Percentiles rank a stretch among this genome's conserved stretches.
Evolutionary conservation across 2,329 filamentous ascomycete species (phyloP).

Genomic region (Orbilia ellipsospora): DNA sequence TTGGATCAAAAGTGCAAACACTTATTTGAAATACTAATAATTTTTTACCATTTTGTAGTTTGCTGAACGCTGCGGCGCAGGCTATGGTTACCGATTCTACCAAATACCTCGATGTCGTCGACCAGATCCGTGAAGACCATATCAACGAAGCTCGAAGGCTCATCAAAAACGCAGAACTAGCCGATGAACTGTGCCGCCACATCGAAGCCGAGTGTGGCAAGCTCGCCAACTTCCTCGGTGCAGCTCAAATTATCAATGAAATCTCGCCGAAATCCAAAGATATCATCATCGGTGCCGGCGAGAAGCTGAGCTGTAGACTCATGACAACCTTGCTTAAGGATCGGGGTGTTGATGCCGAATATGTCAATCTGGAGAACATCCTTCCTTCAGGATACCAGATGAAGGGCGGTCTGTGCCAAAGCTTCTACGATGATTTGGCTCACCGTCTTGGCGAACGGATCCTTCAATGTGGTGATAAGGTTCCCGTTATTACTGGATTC

Average conservation of each 20-base stretch:
- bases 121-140: slow-evolving; percentile 85
- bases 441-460: slow-evolving; percentile 73
- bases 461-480: slow-evolving; percentile 72
- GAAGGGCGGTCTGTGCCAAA: slow-evolving; percentile 70
- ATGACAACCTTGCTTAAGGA: slow-evolving; percentile 88
- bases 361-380: slow-evolving; percentile 86
- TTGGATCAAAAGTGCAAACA: neutral
- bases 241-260: slow-evolving; percentile 72
- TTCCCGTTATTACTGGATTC: slow-evolving; percentile 83
- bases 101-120: slow-evolving; percentile 70
- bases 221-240: slow-evolving; percentile 78
- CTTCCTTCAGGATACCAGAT: slow-evolving; percentile 72
- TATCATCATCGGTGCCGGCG: slow-evolving; percentile 91
- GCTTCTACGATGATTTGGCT: slow-evolving; percentile 76
- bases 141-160: slow-evolving; percentile 75
- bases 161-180: slow-evolving; percentile 70
- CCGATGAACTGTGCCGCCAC: slow-evolving; percentile 71
- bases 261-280: slow-evolving; percentile 83
- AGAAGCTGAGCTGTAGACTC: slow-evolving; percentile 93
- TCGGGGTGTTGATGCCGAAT: slow-evolving; percentile 82
- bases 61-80: slow-evolving; percentile 66
- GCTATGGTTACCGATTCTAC: slow-evolving; percentile 65
- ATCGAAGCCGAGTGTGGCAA: slow-evolving; percentile 83
- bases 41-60: slow-evolving; percentile 58
- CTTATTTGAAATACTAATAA: neutral